These are phyloP conservation scores for Trichoderma pleuroti DNA, from an alignment of 2,329 filamentous ascomycete species.

Conservation along the genomic window DNA sequence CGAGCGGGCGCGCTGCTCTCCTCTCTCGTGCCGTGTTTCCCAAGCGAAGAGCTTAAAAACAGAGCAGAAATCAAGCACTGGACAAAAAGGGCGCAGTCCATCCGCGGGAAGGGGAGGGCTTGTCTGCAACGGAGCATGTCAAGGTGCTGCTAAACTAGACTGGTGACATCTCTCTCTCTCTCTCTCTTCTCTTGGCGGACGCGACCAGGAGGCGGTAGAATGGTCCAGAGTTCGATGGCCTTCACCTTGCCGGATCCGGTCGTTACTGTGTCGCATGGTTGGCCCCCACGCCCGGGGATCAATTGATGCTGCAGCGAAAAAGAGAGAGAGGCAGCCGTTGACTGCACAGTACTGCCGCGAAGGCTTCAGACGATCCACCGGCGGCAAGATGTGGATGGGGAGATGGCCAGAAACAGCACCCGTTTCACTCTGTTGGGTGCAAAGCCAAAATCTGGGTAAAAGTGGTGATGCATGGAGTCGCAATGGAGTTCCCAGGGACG, in stretches of 20 bases:
- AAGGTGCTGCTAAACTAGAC: slow-evolving; percentile 7
- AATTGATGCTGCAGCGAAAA: not conserved
- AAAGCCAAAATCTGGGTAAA: not conserved
- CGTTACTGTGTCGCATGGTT: slow-evolving; percentile 13
- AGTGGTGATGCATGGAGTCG: not conserved
- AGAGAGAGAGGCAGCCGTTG: not conserved
- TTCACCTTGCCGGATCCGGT: slow-evolving; percentile 9
- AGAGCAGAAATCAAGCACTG: not conserved
- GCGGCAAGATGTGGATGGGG: slow-evolving; percentile 4
- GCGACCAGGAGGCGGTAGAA: slow-evolving; percentile 3
- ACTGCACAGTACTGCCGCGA: not conserved
- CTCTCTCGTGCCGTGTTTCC: slow-evolving; percentile 1
- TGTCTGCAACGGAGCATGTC: not conserved
- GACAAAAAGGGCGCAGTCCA: slow-evolving; percentile 6
- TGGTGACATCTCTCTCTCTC: slow-evolving; percentile 3
- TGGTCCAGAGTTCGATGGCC: not conserved
- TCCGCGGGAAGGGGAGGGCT: not conserved
- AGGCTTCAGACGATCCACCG: slow-evolving; percentile 3
- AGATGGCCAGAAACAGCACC: slow-evolving; percentile 1
- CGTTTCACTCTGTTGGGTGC: not conserved
- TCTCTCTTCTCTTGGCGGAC: not conserved
- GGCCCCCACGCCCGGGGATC: slow-evolving; percentile 16
- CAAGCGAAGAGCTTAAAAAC: slow-evolving; percentile 7
- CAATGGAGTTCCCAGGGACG: not conserved
- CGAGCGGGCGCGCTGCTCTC: not conserved